Percentiles rank a stretch among this genome's conserved stretches.
Evolutionary conservation across 768 basidiomycete species (phyloP).

Genomic region (Pulveroboletus sp.): DNA sequence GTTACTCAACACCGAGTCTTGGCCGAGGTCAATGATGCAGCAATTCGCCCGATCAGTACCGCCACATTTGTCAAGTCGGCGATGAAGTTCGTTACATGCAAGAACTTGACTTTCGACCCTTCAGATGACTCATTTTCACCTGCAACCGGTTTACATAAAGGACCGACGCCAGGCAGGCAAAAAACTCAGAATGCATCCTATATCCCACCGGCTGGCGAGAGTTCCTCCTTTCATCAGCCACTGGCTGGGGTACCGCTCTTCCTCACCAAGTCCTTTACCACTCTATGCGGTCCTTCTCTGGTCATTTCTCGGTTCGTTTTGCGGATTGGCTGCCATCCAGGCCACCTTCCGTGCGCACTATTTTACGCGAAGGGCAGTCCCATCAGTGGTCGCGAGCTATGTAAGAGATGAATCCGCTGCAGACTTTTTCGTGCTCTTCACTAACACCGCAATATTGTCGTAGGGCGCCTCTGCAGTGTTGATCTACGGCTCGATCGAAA

Average conservation of each 20-base stretch:
- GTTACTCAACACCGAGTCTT: too few relatives aligned
- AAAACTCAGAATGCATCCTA: neutral
- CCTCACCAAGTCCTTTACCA: conserved; percentile 5
- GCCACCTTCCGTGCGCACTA: conserved; percentile 47
- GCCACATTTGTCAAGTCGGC: too few relatives aligned
- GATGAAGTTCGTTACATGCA: too few relatives aligned
- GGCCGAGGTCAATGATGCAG: too few relatives aligned
- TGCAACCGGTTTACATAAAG: neutral
- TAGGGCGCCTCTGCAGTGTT: conserved; percentile 56
- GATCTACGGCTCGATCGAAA: conserved; percentile 50
- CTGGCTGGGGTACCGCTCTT: conserved; percentile 14
- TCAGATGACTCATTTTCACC: too few relatives aligned
- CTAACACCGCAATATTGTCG: neutral
- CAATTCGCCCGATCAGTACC: too few relatives aligned
- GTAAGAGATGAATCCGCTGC: conserved; percentile 10
- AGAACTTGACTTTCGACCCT: too few relatives aligned
- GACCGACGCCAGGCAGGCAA: neutral
- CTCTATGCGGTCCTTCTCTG: conserved; percentile 25
- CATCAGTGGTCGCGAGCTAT: conserved; percentile 18
- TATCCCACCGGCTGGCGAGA: neutral
- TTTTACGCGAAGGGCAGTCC: conserved; percentile 41
- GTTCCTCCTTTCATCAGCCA: conserved; percentile 2
- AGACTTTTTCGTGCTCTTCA: neutral
- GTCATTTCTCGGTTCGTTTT: conserved; percentile 52
- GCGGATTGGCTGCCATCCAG: conserved; percentile 47